phyloP scores from a whole-genome alignment of 129 eudicot species.

The Arctium lappa region DNA sequence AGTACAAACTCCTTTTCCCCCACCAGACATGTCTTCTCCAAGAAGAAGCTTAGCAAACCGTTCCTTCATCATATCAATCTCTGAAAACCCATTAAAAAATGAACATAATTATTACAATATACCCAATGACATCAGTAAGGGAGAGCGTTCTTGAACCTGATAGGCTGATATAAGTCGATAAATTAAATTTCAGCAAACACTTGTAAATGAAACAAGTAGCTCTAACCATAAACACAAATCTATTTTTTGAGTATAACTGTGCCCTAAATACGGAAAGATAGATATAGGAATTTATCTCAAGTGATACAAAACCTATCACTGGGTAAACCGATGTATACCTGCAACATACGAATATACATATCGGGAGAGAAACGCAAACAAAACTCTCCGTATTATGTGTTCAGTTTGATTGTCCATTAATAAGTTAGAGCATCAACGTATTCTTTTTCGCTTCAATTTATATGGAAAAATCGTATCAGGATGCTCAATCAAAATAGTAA shows the following conservation, averaged over 20 bases:
- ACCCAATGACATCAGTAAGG: neutral
- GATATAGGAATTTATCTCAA: constrained; percentile 10
- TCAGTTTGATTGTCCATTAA: neutral
- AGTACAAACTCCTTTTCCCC: constrained; percentile 94
- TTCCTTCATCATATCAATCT: constrained; percentile 90
- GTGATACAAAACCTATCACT: neutral
- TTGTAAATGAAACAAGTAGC: neutral
- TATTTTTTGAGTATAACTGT: neutral
- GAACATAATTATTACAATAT: neutral
- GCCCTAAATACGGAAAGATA: neutral
- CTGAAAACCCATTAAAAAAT: constrained; percentile 16
- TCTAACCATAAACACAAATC: constrained; percentile 3
- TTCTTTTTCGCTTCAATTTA: neutral
- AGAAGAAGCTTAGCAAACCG: constrained; percentile 94
- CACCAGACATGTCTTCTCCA: constrained; percentile 99
- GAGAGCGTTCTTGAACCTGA: neutral
- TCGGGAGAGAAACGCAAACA: neutral
- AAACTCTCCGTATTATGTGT: neutral
- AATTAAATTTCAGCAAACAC: neutral
- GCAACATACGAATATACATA: neutral
- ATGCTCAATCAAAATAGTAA: neutral
- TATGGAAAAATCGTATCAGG: neutral
- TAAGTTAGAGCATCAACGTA: neutral
- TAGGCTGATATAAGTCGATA: no score
- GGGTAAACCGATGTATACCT: neutral